Percentiles rank a stretch among this genome's conserved stretches.
Conservation (phyloP, 2,329 filamentous ascomycete species). For the Penicillium rolfsii region DNA sequence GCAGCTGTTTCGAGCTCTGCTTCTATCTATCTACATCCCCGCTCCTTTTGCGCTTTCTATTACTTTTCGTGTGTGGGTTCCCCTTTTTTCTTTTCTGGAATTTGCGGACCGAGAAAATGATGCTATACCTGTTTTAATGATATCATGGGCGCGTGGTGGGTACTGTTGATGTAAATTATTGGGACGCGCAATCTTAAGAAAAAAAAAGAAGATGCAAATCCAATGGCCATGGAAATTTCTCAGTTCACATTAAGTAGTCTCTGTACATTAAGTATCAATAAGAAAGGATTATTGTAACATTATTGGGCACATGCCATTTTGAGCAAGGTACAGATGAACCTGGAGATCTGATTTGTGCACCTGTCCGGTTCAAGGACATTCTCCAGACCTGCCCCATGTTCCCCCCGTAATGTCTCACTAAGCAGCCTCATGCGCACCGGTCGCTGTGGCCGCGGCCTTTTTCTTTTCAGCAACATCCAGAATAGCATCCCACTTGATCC, state of each 20-base stretch:
- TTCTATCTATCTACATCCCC: constrained; percentile 16
- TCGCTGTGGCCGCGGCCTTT: neutral
- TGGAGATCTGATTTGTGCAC: neutral
- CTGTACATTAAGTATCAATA: neutral
- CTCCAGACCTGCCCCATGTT: neutral
- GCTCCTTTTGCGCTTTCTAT: constrained; percentile 22
- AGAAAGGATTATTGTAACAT: neutral
- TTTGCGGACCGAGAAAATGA: constrained; percentile 32
- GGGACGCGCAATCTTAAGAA: constrained; percentile 27
- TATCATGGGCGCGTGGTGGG: constrained; percentile 36
- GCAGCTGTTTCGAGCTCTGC: constrained; percentile 8
- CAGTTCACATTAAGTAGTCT: neutral
- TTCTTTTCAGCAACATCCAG: constrained; percentile 40
- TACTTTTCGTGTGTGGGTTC: constrained; percentile 15
- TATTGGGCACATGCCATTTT: neutral
- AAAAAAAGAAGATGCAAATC: constrained; percentile 18
- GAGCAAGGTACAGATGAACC: neutral
- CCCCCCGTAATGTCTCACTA: neutral
- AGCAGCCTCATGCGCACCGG: constrained; percentile 1
- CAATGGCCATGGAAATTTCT: neutral
- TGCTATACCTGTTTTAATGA: constrained; percentile 40
- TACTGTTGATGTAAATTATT: constrained; percentile 41
- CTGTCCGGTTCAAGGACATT: neutral
- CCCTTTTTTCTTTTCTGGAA: constrained; percentile 18
- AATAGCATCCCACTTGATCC: constrained; percentile 44